Base-by-base conservation (phyloP, 148 eudicot genomes). In the Camellia lanceoleosa region DNA sequence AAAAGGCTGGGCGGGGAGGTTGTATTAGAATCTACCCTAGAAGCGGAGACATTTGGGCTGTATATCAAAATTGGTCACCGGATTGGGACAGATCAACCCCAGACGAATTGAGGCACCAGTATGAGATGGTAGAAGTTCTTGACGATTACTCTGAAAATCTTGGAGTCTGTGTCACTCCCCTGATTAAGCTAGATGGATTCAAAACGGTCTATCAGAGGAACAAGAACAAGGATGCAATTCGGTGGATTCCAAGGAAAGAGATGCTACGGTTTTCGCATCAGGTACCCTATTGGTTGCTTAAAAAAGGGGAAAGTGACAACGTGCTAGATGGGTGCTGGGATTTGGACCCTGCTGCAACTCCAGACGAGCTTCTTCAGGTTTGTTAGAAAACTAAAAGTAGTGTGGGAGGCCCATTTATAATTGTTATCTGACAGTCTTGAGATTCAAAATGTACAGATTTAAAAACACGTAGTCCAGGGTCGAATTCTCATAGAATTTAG, bases 281-380 rank as follows among this genome's bases (percentile, higher is more conserved):
- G 85, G 99, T 96, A 54, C 99, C 99, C 2, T 91, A 92, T 80
- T 89, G 91, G 82, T 68, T 83, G 51, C 92, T 96, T n/a, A 88
- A 87, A 85, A 88, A 87, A 49, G 88, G 83, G 55, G 85, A 84
- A 71, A 83, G 78, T 23, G 61, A 20, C 30, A 85, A 90, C 76
- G 85, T 96, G 88, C 99, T 98, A 0, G 95, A 93, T 11, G 99
- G 90, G 16, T 93, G 99, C 80, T 96, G 98, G 98, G 99, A 96
- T 83, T 86, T 96, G 43, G 99, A 96, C 82, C 97, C 99, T 18
- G 99, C 99, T 77, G 99, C 99, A 0, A 96, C 88, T 30, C 99
- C 99, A 44, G 94, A 90, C 3, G 92, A 90, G 75, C 95, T 96
- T 59, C 97, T 96, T 74, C 89, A 76, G 80, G 85, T 83, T 49